A percentile compares a stretch with the other conserved stretches of the same genome.
Evolutionary conservation across 495 filamentous ascomycete genomes (phyloP).

Genomic region (Tuber aestivum): DNA sequence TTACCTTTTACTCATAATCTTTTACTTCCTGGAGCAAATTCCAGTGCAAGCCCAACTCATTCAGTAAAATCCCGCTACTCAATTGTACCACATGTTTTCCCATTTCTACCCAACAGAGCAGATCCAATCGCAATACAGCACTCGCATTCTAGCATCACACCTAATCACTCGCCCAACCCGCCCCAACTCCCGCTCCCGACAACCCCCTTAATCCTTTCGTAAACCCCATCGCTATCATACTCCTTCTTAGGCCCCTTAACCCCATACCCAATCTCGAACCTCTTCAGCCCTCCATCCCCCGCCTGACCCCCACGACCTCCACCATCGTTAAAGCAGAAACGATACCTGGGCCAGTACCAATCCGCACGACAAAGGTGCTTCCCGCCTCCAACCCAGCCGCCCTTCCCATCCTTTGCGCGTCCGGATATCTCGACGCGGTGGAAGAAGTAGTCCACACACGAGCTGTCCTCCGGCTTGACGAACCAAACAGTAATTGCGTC

Average conservation of each 20-base stretch:
- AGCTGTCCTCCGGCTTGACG: slow-evolving; percentile 52
- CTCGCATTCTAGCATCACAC: neutral
- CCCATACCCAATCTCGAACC: slow-evolving; percentile 55
- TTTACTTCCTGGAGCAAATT: neutral
- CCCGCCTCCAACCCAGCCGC: slow-evolving; percentile 54
- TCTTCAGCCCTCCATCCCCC: slow-evolving; percentile 48
- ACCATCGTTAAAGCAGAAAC: slow-evolving; percentile 51
- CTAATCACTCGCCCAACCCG: neutral
- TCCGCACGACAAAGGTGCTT: slow-evolving; percentile 61
- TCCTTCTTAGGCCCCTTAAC: slow-evolving; percentile 65
- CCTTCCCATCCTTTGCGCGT: slow-evolving; percentile 33
- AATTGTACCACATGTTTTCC: neutral
- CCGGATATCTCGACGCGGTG: slow-evolving; percentile 49
- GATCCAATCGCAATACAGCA: neutral
- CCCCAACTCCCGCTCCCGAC: neutral
- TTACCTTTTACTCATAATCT: neutral
- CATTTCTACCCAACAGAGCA: neutral
- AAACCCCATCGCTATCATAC: slow-evolving; percentile 54
- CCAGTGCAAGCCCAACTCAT: neutral
- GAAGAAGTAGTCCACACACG: slow-evolving; percentile 60
- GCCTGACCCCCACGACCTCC: neutral
- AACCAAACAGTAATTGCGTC: slow-evolving; percentile 65
- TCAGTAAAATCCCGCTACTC: neutral
- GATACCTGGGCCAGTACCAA: slow-evolving; percentile 58
- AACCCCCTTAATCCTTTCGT: slow-evolving; percentile 37